Base-by-base conservation (phyloP, 208 protist genomes). In the Trypanosoma avium region DNA sequence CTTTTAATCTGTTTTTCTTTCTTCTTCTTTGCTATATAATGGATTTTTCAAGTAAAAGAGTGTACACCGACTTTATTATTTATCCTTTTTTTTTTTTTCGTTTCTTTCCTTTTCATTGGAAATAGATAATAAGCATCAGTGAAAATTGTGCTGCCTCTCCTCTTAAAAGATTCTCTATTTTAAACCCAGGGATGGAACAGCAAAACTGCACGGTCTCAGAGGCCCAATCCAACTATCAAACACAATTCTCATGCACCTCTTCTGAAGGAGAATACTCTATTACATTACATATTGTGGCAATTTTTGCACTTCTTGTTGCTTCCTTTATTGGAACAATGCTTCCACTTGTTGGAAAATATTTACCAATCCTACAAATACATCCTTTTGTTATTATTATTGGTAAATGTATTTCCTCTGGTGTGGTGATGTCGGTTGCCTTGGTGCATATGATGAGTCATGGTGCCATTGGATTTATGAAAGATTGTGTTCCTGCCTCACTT, bases 371-470 rank as follows among this genome's bases (percentile, higher is more conserved):
- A 17, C 73, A 55, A 7, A 15, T 80, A 26, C 67, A 61, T 0
- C 73, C 75, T 4, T 90, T 79, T 54, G 57, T 60, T 13, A 75
- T 81, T 46, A 56, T 76, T 0, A 30, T 86, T 7, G 80, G 80
- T 38, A 90, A 90, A 69, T 73, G 76, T 26, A 47, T 78, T 2
- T 66, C 80, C 1, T 78, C 73, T 26, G 84, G 84, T 17, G 84
- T 90, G 3, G 57, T 90, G 27, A 52, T 90, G 6, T 53, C 63
- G 7, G 84, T 90, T 13, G 70, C 84, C 4, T 59, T 79, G 3
- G 73, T 90, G 42, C 77, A 84, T 78, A 79, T 90, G 66, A 79
- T 90, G 30, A 68, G 77, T 54, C 72, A 89, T 17, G 67, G 57
- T 24, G 56, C 56, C 12, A 47, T 55, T 54, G 58, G 60, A 12